Conservation (phyloP, 1,284 basidiomycete genomes). For the Limonomyces culmigenus region DNA sequence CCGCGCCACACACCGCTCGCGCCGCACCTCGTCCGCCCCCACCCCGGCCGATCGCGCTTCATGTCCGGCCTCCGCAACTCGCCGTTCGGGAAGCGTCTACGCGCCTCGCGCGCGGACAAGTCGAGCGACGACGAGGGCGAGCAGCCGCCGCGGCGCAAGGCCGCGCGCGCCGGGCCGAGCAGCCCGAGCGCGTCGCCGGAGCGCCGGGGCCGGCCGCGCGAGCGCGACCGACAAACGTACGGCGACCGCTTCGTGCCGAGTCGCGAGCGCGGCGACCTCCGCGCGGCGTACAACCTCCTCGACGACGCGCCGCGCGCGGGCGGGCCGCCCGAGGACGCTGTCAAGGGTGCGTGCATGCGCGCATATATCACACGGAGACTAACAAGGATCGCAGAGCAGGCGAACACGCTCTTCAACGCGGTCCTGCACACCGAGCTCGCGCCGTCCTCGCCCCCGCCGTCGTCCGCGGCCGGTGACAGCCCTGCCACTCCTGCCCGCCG, state of each 20-base stretch:
- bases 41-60: too few relatives aligned
- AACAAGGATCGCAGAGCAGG: conserved; percentile 38
- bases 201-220: not conserved
- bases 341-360: conserved; percentile 31
- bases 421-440: conserved; percentile 64
- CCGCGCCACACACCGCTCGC: too few relatives aligned
- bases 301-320: conserved; percentile 54
- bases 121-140: conserved; percentile 27
- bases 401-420: conserved; percentile 58
- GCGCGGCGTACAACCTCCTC: conserved; percentile 61
- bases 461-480: conserved; percentile 35
- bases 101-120: conserved; percentile 43
- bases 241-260: conserved; percentile 67
- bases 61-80: conserved; percentile 69
- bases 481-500: conserved; percentile 31
- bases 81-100: conserved; percentile 61
- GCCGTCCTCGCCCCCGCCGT: conserved; percentile 41
- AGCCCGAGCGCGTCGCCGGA: not conserved
- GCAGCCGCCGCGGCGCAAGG: conserved; percentile 34
- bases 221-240: conserved; percentile 31
- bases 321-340: conserved; percentile 59
- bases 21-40: too few relatives aligned
- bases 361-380: not conserved
- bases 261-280: conserved; percentile 54
- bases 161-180: too few relatives aligned